A percentile compares a stretch with the other conserved stretches of the same genome.
Evolutionary conservation across 306 rosid species (phyloP).

Genomic region (Cicer arietinum): DNA sequence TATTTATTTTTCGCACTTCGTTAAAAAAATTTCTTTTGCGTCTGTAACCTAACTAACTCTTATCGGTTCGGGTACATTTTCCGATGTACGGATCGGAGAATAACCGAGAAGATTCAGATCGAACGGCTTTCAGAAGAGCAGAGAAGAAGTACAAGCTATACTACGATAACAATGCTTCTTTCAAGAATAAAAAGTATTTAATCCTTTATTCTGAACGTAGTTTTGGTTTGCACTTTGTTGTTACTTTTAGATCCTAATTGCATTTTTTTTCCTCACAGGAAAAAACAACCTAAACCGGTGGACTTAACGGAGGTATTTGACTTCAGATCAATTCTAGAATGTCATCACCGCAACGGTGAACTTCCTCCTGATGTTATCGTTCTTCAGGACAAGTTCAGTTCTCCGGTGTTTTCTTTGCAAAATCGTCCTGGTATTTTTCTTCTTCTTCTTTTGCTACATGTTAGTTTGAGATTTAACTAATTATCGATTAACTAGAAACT

Average conservation of each 20-base stretch:
- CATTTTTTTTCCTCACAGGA: slow-evolving; percentile 52
- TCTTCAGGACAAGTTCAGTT: slow-evolving; percentile 45
- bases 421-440: slow-evolving; percentile 66
- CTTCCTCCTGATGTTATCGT: slow-evolving; percentile 62
- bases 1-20: too few relatives aligned
- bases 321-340: slow-evolving; percentile 68
- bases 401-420: slow-evolving; percentile 71
- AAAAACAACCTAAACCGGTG: slow-evolving; percentile 67
- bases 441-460: too few relatives aligned
- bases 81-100: slow-evolving; percentile 76
- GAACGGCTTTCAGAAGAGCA: slow-evolving; percentile 85
- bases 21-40: background rate
- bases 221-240: background rate
- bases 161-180: slow-evolving; percentile 64
- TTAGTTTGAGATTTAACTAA: background rate
- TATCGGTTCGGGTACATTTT: background rate
- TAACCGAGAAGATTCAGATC: slow-evolving; percentile 62
- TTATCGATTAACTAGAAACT: background rate
- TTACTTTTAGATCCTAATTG: slow-evolving; percentile 1
- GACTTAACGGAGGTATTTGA: slow-evolving; percentile 85
- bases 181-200: slow-evolving; percentile 67
- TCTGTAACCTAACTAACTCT: slow-evolving; percentile 35
- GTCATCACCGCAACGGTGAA: slow-evolving; percentile 47
- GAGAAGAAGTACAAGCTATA: slow-evolving; percentile 97
- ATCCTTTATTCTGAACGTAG: background rate